Percentiles rank a stretch among this genome's conserved stretches.
Evolutionary conservation across 768 basidiomycete species (phyloP).

Genomic region (Chalciporus sphaerocephalus): DNA sequence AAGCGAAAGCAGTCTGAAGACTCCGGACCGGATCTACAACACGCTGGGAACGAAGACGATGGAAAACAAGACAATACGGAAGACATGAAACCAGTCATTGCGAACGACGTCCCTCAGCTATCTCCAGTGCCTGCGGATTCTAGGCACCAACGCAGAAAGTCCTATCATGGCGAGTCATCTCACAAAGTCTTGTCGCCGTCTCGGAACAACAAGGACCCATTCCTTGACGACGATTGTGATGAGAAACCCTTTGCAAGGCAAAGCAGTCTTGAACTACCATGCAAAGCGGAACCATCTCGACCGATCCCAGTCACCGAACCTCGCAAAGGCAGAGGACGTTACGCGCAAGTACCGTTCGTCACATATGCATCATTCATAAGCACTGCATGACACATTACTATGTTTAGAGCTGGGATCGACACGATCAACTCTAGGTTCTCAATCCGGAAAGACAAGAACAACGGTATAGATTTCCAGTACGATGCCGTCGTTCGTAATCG

Average conservation of each 20-base stretch:
- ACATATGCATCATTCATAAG: background rate
- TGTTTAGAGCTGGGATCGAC: slow-evolving; percentile 26
- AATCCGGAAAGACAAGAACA: slow-evolving; percentile 63
- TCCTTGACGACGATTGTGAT: slow-evolving; percentile 1
- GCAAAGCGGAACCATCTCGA: slow-evolving; percentile 11
- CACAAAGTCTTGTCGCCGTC: slow-evolving; percentile 6
- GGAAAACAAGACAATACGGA: slow-evolving; percentile 3
- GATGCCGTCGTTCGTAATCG: slow-evolving; percentile 73
- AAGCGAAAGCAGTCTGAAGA: slow-evolving; percentile 28
- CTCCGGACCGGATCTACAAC: slow-evolving; percentile 12
- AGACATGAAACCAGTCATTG: background rate
- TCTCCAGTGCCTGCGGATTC: background rate
- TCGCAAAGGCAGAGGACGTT: slow-evolving; percentile 58
- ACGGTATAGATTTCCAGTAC: slow-evolving; percentile 62
- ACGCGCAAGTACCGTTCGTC: slow-evolving; percentile 41
- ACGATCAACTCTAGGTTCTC: slow-evolving; percentile 64
- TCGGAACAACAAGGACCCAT: slow-evolving; percentile 9
- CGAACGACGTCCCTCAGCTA: background rate
- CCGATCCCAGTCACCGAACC: slow-evolving; percentile 15
- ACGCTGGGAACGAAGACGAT: slow-evolving; percentile 3
- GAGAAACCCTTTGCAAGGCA: background rate
- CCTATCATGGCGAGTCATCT: slow-evolving; percentile 14
- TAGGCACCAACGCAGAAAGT: slow-evolving; percentile 14
- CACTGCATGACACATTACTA: background rate
- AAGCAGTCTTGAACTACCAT: background rate